Base-by-base conservation (phyloP, 768 basidiomycete genomes). In the Psilocybe cyanescens region DNA sequence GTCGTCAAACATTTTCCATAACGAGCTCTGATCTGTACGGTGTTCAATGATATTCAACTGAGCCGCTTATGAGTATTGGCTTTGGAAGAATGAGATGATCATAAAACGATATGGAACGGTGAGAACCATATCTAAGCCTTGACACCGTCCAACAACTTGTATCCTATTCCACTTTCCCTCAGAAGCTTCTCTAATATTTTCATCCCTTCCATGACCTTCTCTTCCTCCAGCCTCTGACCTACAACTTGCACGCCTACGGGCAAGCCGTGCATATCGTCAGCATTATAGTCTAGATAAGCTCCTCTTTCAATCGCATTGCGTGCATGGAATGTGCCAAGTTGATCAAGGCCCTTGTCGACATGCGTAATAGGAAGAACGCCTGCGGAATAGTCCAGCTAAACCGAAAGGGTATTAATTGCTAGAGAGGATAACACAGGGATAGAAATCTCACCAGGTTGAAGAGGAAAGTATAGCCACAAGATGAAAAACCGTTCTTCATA, bases 191-290 rank as follows among this genome's bases (percentile, higher is more conserved):
- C 76, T 51, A 89, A 75, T 5, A 85, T 74, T 64, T 83, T 80
- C 82, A 88, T 87, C 2, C 83, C 86, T 57, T 80, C 79, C 41
- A 89, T 62, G 0, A 87, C 87, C 62, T 84, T 84, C 70, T 90
- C 88, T 68, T 90, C 88, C 65, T 87, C 84, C 35, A 88, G 75
- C 33, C 85, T 73, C 56, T 79, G 77, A 0, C 86, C 87, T 0
- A 88, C 77, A 14, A 89, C 76, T 65, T 89, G 86, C 1, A 88
- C 82, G 3, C 86, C 84, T 1, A 89, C 74, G 0, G 88, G 87
- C 8, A 88, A 73, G 2, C 86, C 86, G 46, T 81, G 74, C 84
- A 87, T 86, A 44, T 78, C 78, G 2, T 73, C 65, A 0, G 83
- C 73, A 61, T 86, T 75, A 55, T 89, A 90, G 52, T 81, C 74